Evolutionary conservation across 805 yeast genomes (phyloP).

Genomic region (Metschnikowia colocasiae): DNA sequence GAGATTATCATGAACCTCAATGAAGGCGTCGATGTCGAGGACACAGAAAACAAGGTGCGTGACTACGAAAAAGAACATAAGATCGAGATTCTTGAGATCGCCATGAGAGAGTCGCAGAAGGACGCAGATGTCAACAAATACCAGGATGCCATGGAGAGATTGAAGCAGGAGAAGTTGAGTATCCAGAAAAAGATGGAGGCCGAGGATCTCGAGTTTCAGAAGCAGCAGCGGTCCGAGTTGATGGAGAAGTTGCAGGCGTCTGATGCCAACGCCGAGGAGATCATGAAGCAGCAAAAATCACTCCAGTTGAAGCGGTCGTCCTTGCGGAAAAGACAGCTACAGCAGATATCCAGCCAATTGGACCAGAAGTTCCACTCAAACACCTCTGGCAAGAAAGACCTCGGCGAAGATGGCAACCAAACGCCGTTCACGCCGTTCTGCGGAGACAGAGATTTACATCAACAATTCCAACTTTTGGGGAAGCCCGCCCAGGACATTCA

Average conservation of each 20-base stretch:
- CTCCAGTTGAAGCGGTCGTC: slow-evolving; percentile 56
- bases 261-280: slow-evolving; percentile 34
- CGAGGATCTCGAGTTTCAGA: slow-evolving; percentile 39
- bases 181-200: slow-evolving; percentile 58
- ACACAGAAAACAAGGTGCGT: slow-evolving; percentile 61
- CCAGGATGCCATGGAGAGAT: slow-evolving; percentile 50
- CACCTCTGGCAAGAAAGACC: slow-evolving; percentile 25
- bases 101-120: slow-evolving; percentile 58
- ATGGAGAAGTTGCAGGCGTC: slow-evolving; percentile 37
- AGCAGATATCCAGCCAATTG: slow-evolving; percentile 56
- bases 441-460: slow-evolving; percentile 70
- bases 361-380: slow-evolving; percentile 36
- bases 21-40: slow-evolving; percentile 63
- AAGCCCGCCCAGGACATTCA: slow-evolving; percentile 24
- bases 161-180: slow-evolving; percentile 63
- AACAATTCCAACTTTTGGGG: slow-evolving; percentile 46
- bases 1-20: slow-evolving; percentile 72
- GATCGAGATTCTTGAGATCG: slow-evolving; percentile 71
- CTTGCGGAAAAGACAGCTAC: slow-evolving; percentile 58
- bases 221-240: slow-evolving; percentile 40
- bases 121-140: slow-evolving; percentile 64
- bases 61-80: slow-evolving; percentile 72
- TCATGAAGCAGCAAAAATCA: slow-evolving; percentile 36
- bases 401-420: slow-evolving; percentile 17
- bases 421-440: slow-evolving; percentile 90